Base-by-base conservation (phyloP, 495 filamentous ascomycete genomes). In the Ramalina peruviana region DNA sequence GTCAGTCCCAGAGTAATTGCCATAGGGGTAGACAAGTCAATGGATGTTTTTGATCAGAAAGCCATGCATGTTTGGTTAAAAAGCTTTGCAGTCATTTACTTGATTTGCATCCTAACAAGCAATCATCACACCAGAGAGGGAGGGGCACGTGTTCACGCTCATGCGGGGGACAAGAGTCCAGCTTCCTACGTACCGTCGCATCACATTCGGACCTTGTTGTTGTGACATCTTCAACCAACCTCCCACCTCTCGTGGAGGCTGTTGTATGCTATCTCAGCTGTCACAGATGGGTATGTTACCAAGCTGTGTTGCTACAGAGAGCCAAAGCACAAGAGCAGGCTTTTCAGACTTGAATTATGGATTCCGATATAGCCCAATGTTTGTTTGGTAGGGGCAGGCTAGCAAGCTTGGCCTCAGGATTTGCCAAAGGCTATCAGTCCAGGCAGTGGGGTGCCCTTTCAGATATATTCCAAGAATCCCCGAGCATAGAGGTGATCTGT, bases 131-230 rank as follows among this genome's bases (percentile, higher is more conserved):
- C 27, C 19, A 19, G 21, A 27, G 27, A 42, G 40, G 16, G 16
- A 15, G 6, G 9, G 40, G 16, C 16, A 17, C 9, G 13, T n/a
- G 40, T 12, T 23, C 40, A 10, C 15, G 30, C 9, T 33, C 21
- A 42, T 3, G 40, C 6, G 9, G 10, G 40, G 21, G 21, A n/a
- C 3, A 42, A 3, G 15, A 42, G 11, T 42, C 11, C 23, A 25
- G 43, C 19, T 21, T 19, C 12, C n/a, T 43, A 70, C 73, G 51
- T 77, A 84, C 80, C 80, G 78, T 73, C 80, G 76, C 72, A 84
- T 84, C 36, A 81, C 79, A 75, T 84, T 84, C 53, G 79, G 76
- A 40, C 64, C 68, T 58, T 70, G 70, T 63, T 73, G 75, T 64
- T 81, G 78, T 40, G 77, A 73, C 76, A 80, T 80, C 59, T 12